Evolutionary conservation across 139 green algal species (phyloP).

Genomic region (Chlorella sp.): DNA sequence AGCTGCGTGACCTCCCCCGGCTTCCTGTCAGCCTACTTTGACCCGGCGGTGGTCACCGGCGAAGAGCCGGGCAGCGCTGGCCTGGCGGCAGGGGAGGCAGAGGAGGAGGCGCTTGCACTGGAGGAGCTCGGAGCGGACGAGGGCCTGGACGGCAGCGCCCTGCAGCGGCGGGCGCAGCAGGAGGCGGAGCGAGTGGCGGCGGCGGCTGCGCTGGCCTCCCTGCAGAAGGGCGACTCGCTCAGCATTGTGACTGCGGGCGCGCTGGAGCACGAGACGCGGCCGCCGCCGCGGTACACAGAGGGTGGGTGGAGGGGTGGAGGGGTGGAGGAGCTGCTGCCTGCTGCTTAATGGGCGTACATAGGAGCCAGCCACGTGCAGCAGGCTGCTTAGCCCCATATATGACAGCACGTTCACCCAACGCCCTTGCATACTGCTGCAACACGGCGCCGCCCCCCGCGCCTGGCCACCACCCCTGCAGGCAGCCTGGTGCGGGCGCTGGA

Average conservation of each 20-base stretch:
- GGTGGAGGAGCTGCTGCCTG: no score
- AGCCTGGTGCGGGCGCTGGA: conserved; percentile 86
- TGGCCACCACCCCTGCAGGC: conserved; percentile 35
- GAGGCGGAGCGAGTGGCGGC: conserved; percentile 1
- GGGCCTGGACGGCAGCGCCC: neutral
- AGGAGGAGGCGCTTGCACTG: neutral
- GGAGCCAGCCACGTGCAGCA: no score
- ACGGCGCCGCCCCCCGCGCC: no score
- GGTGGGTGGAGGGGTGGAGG: conserved; percentile 2
- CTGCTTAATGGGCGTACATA: no score
- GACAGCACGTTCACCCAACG: no score
- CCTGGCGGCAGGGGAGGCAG: neutral
- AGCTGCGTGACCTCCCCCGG: conserved; percentile 58
- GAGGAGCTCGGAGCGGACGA: neutral
- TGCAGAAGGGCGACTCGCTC: conserved; percentile 4
- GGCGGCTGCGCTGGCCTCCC: conserved; percentile 14
- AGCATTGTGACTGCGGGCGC: conserved; percentile 9
- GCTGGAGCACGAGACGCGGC: conserved; percentile 74
- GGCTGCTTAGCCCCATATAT: no score
- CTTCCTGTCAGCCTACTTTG: conserved; percentile 48
- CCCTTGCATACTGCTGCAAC: no score
- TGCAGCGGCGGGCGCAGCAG: conserved; percentile 5
- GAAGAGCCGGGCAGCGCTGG: neutral
- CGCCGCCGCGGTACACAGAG: conserved; percentile 83
- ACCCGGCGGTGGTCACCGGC: neutral